phyloP scores from a whole-genome alignment of 2,329 filamentous ascomycete species.

The Epichloe coenophiala region DNA sequence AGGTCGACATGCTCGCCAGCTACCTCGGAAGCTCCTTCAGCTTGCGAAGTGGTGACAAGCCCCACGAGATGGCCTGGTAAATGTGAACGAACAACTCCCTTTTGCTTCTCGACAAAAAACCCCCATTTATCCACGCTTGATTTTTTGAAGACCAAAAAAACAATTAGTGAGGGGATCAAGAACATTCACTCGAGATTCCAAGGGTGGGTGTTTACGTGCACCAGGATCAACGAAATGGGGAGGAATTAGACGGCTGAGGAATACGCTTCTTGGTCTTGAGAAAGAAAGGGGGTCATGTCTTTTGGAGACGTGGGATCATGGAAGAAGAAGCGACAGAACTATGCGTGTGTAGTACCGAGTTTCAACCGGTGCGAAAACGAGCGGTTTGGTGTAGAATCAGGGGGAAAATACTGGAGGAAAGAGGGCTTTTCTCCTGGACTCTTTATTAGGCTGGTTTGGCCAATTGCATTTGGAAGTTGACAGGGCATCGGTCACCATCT shows the following conservation, averaged over 20 bases:
- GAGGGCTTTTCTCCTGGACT: slow-evolving; percentile 23
- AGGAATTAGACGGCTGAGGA: neutral
- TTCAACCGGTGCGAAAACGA: slow-evolving; percentile 4
- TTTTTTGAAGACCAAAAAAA: slow-evolving; percentile 8
- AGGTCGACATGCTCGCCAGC: slow-evolving; percentile 84
- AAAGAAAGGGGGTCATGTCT: neutral
- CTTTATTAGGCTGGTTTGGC: slow-evolving; percentile 39
- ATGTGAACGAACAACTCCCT: slow-evolving; percentile 14
- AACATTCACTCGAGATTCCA: too few relatives aligned
- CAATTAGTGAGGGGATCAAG: neutral
- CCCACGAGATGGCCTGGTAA: slow-evolving; percentile 99
- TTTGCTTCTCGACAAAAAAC: neutral
- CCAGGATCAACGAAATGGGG: neutral
- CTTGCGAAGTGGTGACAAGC: slow-evolving; percentile 98
- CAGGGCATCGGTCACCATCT: slow-evolving; percentile 47
- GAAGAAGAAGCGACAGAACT: slow-evolving; percentile 5
- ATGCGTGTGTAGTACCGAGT: slow-evolving; percentile 1
- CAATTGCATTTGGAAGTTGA: slow-evolving; percentile 54
- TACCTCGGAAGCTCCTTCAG: slow-evolving; percentile 96
- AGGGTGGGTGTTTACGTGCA: neutral
- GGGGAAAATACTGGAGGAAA: slow-evolving; percentile 14
- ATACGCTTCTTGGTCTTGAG: neutral
- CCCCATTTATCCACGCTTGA: neutral
- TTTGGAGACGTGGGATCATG: neutral
- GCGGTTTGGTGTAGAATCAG: slow-evolving; percentile 26